phyloP scores from a whole-genome alignment of 345 rosid genomes.

The Aethionema arabicum region DNA sequence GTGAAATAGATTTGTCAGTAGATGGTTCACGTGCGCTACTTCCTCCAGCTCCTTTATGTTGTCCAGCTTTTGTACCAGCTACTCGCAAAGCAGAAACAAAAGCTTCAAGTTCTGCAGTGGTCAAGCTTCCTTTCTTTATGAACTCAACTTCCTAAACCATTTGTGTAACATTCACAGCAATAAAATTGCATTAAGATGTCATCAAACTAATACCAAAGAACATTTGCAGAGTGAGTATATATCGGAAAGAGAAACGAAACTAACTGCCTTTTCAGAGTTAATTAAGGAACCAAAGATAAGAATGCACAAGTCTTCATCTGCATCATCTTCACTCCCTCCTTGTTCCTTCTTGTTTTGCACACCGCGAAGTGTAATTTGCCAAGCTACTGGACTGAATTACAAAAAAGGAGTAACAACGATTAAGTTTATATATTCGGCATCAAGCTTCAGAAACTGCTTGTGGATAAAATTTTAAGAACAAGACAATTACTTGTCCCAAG shows the following conservation, averaged over 20 bases:
- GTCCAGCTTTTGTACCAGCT: slow-evolving; percentile 57
- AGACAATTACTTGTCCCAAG: slow-evolving; percentile 80
- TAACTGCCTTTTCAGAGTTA: slow-evolving; percentile 72
- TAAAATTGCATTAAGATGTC: slow-evolving; percentile 8
- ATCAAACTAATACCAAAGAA: background rate
- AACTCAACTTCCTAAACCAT: slow-evolving; percentile 82
- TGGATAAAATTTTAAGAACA: background rate
- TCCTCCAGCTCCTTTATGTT: slow-evolving; percentile 37
- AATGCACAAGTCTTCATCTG: slow-evolving; percentile 65
- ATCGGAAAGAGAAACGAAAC: slow-evolving; percentile 30
- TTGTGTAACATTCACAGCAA: background rate
- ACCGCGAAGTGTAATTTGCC: slow-evolving; percentile 75
- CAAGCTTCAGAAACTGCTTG: background rate
- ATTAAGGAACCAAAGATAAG: slow-evolving; percentile 74
- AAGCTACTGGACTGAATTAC: slow-evolving; percentile 74
- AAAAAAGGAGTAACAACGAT: slow-evolving; percentile 8
- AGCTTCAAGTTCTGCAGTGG: slow-evolving; percentile 71
- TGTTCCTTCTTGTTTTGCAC: slow-evolving; percentile 49
- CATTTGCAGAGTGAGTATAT: background rate
- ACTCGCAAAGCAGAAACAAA: slow-evolving; percentile 70
- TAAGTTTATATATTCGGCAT: background rate
- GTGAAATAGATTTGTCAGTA: slow-evolving; percentile 52
- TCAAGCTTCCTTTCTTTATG: slow-evolving; percentile 79
- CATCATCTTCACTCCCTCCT: slow-evolving; percentile 34
- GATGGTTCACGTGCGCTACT: slow-evolving; percentile 42